These are phyloP conservation scores for Cytospora mali DNA, from an alignment of 2,329 filamentous ascomycete genomes.

Conservation along the genomic window DNA sequence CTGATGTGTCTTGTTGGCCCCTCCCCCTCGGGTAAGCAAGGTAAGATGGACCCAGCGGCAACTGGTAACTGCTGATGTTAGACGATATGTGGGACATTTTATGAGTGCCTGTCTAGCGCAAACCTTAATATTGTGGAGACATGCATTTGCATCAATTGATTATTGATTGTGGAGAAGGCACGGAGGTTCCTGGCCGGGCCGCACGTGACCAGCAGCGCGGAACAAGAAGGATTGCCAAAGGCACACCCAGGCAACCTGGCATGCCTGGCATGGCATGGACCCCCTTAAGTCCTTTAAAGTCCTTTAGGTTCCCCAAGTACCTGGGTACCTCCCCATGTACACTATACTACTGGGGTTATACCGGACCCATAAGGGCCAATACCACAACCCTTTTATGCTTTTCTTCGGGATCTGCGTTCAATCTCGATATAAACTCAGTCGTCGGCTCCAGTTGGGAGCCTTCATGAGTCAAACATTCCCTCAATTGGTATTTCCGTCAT, in stretches of 20 bases:
- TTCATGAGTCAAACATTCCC: background rate
- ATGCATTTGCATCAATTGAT: too few relatives aligned
- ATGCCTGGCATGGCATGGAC: too few relatives aligned
- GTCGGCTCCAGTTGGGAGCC: background rate
- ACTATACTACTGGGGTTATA: too few relatives aligned
- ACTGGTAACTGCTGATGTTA: background rate
- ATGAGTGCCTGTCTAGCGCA: conserved; percentile 12
- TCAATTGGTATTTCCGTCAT: background rate
- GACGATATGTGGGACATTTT: background rate
- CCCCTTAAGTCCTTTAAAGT: too few relatives aligned
- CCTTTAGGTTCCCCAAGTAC: too few relatives aligned
- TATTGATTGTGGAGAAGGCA: background rate
- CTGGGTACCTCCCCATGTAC: background rate
- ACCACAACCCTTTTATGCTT: too few relatives aligned
- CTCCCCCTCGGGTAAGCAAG: too few relatives aligned
- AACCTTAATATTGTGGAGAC: conserved; percentile 24
- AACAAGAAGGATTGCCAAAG: too few relatives aligned
- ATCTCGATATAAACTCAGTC: background rate
- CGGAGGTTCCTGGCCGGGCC: background rate
- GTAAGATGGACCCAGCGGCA: too few relatives aligned
- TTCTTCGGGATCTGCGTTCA: background rate
- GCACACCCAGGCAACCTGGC: too few relatives aligned
- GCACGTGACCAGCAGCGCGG: background rate
- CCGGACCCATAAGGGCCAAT: too few relatives aligned
- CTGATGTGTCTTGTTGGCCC: too few relatives aligned